phyloP scores from a whole-genome alignment of 345 rosid genomes.

The Bruguiera gymnorhiza region DNA sequence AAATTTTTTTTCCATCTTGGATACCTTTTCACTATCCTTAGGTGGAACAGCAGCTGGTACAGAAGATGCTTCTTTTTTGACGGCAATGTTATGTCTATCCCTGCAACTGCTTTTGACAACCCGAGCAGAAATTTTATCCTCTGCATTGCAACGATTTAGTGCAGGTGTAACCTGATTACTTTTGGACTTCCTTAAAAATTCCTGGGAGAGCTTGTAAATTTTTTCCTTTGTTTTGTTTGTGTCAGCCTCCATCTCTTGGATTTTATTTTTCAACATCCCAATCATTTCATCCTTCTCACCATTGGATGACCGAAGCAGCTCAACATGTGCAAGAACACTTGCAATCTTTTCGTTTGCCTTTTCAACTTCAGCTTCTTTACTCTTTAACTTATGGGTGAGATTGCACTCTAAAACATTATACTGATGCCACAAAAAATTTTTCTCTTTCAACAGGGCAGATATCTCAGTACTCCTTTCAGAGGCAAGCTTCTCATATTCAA shows the following conservation, averaged over 20 bases:
- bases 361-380: slow-evolving; percentile 51
- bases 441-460: slow-evolving; percentile 54
- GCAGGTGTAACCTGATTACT: slow-evolving; percentile 37
- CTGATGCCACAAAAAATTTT: slow-evolving; percentile 73
- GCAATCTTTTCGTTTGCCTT: slow-evolving; percentile 55
- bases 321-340: slow-evolving; percentile 47
- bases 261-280: slow-evolving; percentile 38
- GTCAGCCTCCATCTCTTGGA: slow-evolving; percentile 52
- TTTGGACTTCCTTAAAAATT: slow-evolving; percentile 44
- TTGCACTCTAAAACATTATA: slow-evolving; percentile 50
- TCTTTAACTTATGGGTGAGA: slow-evolving; percentile 46
- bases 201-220: slow-evolving; percentile 43
- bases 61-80: slow-evolving; percentile 43
- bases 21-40: slow-evolving; percentile 52
- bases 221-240: slow-evolving; percentile 41
- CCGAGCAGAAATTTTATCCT: slow-evolving; percentile 24
- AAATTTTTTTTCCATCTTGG: neutral
- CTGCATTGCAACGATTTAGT: slow-evolving; percentile 36
- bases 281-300: slow-evolving; percentile 60
- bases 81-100: slow-evolving; percentile 8
- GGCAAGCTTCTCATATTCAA: slow-evolving; percentile 53
- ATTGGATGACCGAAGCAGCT: slow-evolving; percentile 55
- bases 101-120: slow-evolving; percentile 21
- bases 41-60: slow-evolving; percentile 16
- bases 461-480: slow-evolving; percentile 51